Evolutionary conservation across 768 basidiomycete genomes (phyloP).

Genomic region (Hortiboletus flavorubellus): DNA sequence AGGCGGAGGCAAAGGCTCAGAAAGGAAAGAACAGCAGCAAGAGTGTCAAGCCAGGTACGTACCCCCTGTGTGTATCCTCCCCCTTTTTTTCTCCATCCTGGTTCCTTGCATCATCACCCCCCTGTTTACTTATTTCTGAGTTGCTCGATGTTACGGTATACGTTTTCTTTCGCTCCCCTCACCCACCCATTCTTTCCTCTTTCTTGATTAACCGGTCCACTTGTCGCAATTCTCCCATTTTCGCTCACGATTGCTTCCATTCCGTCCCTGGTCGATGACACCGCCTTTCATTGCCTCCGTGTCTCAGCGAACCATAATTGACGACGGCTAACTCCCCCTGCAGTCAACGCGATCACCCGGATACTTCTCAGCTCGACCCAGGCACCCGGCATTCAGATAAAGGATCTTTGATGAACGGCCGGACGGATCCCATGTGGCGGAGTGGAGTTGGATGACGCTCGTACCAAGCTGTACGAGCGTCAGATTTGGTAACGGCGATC

Average conservation of each 20-base stretch:
- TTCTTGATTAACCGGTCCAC: constrained; percentile 1
- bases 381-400: constrained; percentile 87
- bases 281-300: background rate
- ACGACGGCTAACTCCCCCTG: constrained; percentile 5
- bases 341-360: constrained; percentile 74
- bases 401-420: constrained; percentile 52
- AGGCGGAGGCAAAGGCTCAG: constrained; percentile 40
- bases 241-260: background rate
- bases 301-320: constrained; percentile 1
- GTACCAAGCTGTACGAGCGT: constrained; percentile 17
- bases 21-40: constrained; percentile 34
- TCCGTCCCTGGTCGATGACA: constrained; percentile 13
- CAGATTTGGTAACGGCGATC: constrained; percentile 25
- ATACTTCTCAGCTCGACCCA: constrained; percentile 82
- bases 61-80: background rate
- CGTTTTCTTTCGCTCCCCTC: background rate
- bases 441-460: constrained; percentile 7
- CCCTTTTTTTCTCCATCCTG: background rate
- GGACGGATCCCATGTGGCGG: background rate
- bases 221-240: constrained; percentile 1
- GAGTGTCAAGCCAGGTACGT: constrained; percentile 45
- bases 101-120: background rate
- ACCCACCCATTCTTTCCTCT: background rate
- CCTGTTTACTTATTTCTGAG: background rate
- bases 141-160: background rate